Percentiles rank a stretch among this genome's conserved stretches.
These are phyloP conservation scores for Stephania yunnanensis DNA, from an alignment of 164 flowering plant species.

Conservation along the genomic window DNA sequence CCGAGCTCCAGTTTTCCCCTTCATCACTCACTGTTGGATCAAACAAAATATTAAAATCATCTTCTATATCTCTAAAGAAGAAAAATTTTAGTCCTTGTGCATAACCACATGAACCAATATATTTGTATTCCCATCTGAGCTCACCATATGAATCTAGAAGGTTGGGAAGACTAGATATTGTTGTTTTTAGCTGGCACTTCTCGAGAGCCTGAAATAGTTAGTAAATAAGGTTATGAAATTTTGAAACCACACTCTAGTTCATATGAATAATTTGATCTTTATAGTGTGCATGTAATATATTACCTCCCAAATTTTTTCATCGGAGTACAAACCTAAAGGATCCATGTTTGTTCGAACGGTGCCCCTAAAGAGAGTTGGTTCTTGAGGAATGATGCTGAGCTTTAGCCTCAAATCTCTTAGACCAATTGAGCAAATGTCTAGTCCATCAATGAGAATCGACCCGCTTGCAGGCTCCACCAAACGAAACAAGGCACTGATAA, in stretches of 20 bases:
- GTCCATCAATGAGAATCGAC: conserved; percentile 53
- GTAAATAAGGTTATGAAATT: neutral
- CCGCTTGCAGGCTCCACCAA: conserved; percentile 76
- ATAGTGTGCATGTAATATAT: neutral
- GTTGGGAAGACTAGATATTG: conserved; percentile 51
- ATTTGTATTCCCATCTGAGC: conserved; percentile 8
- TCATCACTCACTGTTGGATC: conserved; percentile 63
- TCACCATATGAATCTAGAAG: conserved; percentile 63
- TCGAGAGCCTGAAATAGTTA: conserved; percentile 49
- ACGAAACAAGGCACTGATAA: conserved; percentile 78
- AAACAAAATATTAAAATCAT: neutral
- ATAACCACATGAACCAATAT: neutral
- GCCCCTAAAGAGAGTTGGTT: conserved; percentile 79
- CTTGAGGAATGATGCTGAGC: conserved; percentile 89
- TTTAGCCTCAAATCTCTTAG: conserved; percentile 68
- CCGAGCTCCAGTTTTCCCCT: conserved; percentile 84
- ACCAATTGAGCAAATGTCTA: conserved; percentile 69
- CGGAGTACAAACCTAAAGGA: conserved; percentile 68
- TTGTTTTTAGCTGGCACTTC: conserved; percentile 67
- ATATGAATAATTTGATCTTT: neutral
- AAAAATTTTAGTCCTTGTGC: no score
- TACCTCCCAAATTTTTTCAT: conserved; percentile 79
- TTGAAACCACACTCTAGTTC: neutral
- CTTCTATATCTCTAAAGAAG: no score
- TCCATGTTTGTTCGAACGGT: conserved; percentile 75